phyloP scores from a whole-genome alignment of 1,284 basidiomycete species.

The Trametes pubescens region DNA sequence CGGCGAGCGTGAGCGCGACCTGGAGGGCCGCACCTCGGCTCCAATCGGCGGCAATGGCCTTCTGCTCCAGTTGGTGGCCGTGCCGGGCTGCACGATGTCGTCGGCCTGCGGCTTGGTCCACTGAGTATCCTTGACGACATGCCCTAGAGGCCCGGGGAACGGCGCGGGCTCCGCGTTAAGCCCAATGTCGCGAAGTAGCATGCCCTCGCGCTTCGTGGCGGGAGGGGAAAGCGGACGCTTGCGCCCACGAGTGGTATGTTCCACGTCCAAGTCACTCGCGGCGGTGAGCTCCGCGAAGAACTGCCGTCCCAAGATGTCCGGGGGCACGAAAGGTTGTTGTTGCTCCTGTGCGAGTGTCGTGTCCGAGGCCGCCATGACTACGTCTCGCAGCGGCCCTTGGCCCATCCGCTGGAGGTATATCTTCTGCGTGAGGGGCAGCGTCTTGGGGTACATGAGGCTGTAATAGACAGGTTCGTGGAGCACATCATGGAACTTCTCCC shows the following conservation, averaged over 20 bases:
- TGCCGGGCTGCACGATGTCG: background rate
- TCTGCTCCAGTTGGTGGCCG: background rate
- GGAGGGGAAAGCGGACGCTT: no score
- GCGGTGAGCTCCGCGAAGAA: background rate
- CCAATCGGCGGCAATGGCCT: background rate
- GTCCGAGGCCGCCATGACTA: background rate
- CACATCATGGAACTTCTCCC: conserved; percentile 8
- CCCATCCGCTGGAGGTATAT: background rate
- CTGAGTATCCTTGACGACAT: no score
- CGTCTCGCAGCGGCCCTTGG: background rate
- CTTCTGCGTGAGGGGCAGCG: conserved; percentile 11
- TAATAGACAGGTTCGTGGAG: conserved; percentile 7
- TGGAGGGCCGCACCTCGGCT: background rate
- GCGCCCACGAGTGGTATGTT: no score
- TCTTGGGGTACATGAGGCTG: conserved; percentile 6
- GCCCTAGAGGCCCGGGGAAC: no score
- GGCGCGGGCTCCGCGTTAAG: no score
- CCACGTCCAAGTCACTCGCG: background rate
- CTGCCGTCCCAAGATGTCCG: no score
- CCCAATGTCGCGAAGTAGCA: no score
- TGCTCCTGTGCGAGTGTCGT: background rate
- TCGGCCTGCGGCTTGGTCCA: background rate
- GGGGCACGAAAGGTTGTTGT: no score
- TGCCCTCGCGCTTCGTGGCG: no score
- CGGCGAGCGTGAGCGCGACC: background rate